Conservation (phyloP, 768 basidiomycete species). For the Boletus edulis region DNA sequence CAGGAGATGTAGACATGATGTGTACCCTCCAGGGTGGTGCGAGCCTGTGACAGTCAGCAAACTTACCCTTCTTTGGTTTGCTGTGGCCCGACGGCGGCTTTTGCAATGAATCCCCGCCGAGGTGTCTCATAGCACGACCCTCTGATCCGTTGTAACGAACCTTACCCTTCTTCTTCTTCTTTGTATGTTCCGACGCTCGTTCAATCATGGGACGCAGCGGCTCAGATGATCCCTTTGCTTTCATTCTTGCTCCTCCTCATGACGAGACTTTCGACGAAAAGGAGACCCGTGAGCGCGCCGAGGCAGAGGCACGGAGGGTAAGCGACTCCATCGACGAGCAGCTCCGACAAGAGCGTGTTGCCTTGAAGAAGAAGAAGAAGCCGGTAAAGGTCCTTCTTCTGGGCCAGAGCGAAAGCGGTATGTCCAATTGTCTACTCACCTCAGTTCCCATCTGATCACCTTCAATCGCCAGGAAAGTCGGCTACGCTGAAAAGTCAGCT, state of each 20-base stretch:
- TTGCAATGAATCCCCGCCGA: not conserved
- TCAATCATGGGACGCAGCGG: slow-evolving; percentile 26
- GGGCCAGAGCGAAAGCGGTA: slow-evolving; percentile 72
- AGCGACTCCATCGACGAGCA: slow-evolving; percentile 78
- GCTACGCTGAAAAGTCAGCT: slow-evolving; percentile 71
- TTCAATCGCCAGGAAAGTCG: slow-evolving; percentile 50
- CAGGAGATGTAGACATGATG: no score
- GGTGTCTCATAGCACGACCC: no score
- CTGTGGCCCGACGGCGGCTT: not conserved
- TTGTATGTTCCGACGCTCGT: not conserved
- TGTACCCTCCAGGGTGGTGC: not conserved
- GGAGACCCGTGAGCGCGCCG: slow-evolving; percentile 52
- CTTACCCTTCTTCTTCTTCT: not conserved
- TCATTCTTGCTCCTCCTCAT: slow-evolving; percentile 58
- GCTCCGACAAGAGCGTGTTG: slow-evolving; percentile 57
- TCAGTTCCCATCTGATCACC: slow-evolving; percentile 1
- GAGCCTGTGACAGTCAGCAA: no score
- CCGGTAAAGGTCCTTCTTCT: slow-evolving; percentile 75
- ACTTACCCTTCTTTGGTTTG: not conserved
- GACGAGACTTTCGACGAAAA: slow-evolving; percentile 61
- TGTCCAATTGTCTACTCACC: slow-evolving; percentile 8
- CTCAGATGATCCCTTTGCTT: slow-evolving; percentile 62
- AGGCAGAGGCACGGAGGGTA: slow-evolving; percentile 60
- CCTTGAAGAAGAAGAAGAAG: slow-evolving; percentile 58
- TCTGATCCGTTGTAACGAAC: not conserved